Evolutionary conservation across 805 yeast genomes (phyloP), one percentile per base, ranked within the genome.

Genomic region (Candida koratica): DNA sequence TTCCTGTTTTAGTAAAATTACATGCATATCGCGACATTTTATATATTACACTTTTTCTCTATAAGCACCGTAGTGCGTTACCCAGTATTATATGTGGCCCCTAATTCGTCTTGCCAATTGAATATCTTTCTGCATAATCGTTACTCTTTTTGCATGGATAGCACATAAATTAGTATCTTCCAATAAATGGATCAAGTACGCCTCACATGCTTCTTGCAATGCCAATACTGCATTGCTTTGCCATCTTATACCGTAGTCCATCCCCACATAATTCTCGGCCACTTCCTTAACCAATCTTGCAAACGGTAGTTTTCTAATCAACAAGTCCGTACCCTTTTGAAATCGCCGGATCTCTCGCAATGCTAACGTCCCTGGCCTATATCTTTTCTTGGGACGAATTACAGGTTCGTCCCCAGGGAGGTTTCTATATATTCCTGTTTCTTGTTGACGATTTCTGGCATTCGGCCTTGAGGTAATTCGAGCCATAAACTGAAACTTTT

Each of bases 81-180:
- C 11, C 17, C n/a, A n/a, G n/a, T n/a, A n/a, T n/a, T n/a, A 37
- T 20, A 37, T 26, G 25, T 44, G 37, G 5, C 88, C 89, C 48
- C 89, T 69, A 27, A 83, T 75, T 56, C 90, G 67, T 61, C 93
- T 71, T 3, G 93, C 93, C 45, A 84, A 61, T 51, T 83, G 89
- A 42, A 84, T 78, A 53, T 84, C 94, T 55, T 80, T 82, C 50
- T 81, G 84, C 90, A 83, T 84, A 22, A 84, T 81, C 0, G 94
- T 84, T n/a, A 84, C 87, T 47, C 94, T 61, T 51, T 79, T 82
- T 1, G 88, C 89, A 57, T 84, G 93, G 25, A 84, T 60, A 10
- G 93, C 93, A 55, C 86, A 67, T 25, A 83, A 53, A 48, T 84
- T 84, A 3, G 89, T 83, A 53, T 84, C 93, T 51, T 84, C 93